These are phyloP conservation scores for Phlebiopsis flavidoalba DNA, from an alignment of 768 basidiomycete genomes.

Conservation along the genomic window DNA sequence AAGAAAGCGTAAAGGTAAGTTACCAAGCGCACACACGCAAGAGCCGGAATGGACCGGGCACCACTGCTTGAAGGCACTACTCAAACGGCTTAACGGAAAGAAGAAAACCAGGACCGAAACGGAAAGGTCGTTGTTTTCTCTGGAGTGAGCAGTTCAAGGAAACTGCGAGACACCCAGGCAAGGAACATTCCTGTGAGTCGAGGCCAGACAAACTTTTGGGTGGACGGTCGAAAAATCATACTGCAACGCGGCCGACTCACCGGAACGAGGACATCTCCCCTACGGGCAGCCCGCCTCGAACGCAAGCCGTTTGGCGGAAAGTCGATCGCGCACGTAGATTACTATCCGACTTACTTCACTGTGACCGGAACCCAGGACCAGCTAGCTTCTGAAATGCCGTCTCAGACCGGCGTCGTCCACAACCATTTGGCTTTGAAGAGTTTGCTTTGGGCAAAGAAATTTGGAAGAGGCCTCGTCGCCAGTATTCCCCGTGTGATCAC, in stretches of 20 bases:
- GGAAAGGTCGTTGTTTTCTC: constrained; percentile 27
- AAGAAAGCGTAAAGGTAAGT: constrained; percentile 16
- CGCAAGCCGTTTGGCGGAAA: constrained; percentile 7
- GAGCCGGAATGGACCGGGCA: constrained; percentile 20
- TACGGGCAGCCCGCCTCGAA: not conserved
- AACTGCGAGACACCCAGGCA: constrained; percentile 43
- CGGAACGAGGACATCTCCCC: not conserved
- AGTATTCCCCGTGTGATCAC: too few species aligned
- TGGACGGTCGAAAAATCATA: not conserved
- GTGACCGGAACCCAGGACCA: not conserved
- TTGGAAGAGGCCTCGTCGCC: too few species aligned
- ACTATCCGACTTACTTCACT: not conserved
- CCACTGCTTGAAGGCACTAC: constrained; percentile 53
- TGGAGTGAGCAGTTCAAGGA: constrained; percentile 43
- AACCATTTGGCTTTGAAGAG: constrained; percentile 23
- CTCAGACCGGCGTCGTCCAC: constrained; percentile 24
- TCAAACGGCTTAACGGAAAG: constrained; percentile 41
- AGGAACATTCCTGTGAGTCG: constrained; percentile 32
- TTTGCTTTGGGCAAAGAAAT: not conserved
- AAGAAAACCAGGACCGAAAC: constrained; percentile 37
- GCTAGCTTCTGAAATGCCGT: not conserved
- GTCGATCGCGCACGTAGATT: not conserved
- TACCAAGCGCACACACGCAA: not conserved
- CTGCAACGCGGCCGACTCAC: not conserved
- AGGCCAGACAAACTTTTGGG: constrained; percentile 32